Evolutionary conservation across 2,329 filamentous ascomycete species (phyloP).

Genomic region (Blastomyces parvus): DNA sequence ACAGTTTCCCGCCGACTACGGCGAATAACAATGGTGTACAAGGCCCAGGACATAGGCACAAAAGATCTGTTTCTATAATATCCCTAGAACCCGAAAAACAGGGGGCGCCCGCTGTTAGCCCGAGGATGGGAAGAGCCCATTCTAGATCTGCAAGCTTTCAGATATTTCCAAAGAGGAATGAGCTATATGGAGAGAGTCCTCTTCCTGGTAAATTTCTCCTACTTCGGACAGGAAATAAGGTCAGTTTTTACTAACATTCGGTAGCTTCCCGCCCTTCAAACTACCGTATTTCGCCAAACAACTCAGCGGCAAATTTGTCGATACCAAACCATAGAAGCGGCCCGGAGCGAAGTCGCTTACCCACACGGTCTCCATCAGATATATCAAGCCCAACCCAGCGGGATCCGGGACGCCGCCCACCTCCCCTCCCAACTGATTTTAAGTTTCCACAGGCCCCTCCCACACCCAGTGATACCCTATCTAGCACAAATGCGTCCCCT

Average conservation of each 20-base stretch:
- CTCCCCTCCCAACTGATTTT: constrained; percentile 39
- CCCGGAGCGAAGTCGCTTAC: constrained; percentile 18
- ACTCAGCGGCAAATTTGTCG: constrained; percentile 25
- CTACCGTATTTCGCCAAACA: constrained; percentile 25
- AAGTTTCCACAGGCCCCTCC: constrained; percentile 46
- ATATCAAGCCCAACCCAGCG: constrained; percentile 9
- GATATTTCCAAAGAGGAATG: constrained; percentile 48
- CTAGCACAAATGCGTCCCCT: constrained; percentile 23
- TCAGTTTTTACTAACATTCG: constrained; percentile 1
- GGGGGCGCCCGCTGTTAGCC: constrained; percentile 28
- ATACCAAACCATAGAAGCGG: constrained; percentile 26
- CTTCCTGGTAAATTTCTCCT: constrained; percentile 28
- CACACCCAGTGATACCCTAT: constrained; percentile 23
- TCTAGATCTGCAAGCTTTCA: constrained; percentile 73
- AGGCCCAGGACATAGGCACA: constrained; percentile 50
- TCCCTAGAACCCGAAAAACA: constrained; percentile 54
- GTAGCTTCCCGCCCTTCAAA: constrained; percentile 27
- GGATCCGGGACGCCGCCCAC: constrained; percentile 20
- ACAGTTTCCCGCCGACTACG: constrained; percentile 29
- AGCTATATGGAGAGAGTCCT: constrained; percentile 32
- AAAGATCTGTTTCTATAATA: constrained; percentile 71
- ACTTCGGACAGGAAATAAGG: not conserved
- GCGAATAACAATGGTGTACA: constrained; percentile 18
- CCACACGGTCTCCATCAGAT: constrained; percentile 24
- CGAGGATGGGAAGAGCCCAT: constrained; percentile 55